phyloP scores from a whole-genome alignment of 1,284 basidiomycete species.

The Puccinia triticina region DNA sequence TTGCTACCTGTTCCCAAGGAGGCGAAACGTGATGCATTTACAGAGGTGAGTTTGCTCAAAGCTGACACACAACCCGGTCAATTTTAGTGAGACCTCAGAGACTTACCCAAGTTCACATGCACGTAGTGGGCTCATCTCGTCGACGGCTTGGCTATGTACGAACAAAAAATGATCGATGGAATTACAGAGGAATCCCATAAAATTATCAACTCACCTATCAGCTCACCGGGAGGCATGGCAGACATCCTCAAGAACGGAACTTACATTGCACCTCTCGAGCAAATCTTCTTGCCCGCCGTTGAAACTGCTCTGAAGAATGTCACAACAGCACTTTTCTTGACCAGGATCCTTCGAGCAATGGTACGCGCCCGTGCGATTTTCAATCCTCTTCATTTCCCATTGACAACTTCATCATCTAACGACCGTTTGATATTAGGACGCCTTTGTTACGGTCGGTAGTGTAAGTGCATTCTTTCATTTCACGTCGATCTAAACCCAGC shows the following conservation, averaged over 20 bases:
- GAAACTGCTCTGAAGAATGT: slow-evolving; percentile 43
- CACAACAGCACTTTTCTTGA: slow-evolving; percentile 40
- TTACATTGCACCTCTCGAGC: slow-evolving; percentile 23
- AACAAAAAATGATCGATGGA: slow-evolving; percentile 31
- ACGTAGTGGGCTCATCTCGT: slow-evolving; percentile 39
- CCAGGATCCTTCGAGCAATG: slow-evolving; percentile 26
- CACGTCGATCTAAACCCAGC: neutral
- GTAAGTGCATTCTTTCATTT: neutral
- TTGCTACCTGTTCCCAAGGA: slow-evolving; percentile 22
- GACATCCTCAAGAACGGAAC: slow-evolving; percentile 44
- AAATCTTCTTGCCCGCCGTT: slow-evolving; percentile 31
- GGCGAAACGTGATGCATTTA: slow-evolving; percentile 29
- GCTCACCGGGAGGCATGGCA: slow-evolving; percentile 26
- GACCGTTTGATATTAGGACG: slow-evolving; percentile 5
- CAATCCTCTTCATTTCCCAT: too few relatives aligned
- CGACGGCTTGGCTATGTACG: slow-evolving; percentile 15
- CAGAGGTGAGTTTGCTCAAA: slow-evolving; percentile 1
- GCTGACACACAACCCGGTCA: neutral
- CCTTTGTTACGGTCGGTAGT: slow-evolving; percentile 36
- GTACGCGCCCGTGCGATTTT: neutral
- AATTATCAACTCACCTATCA: slow-evolving; percentile 30
- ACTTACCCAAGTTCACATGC: neutral
- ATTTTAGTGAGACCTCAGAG: neutral
- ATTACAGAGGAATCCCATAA: slow-evolving; percentile 28
- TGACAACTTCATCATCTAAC: neutral